phyloP scores from a whole-genome alignment of 2,329 filamentous ascomycete species.

The Fusarium ramigenum region DNA sequence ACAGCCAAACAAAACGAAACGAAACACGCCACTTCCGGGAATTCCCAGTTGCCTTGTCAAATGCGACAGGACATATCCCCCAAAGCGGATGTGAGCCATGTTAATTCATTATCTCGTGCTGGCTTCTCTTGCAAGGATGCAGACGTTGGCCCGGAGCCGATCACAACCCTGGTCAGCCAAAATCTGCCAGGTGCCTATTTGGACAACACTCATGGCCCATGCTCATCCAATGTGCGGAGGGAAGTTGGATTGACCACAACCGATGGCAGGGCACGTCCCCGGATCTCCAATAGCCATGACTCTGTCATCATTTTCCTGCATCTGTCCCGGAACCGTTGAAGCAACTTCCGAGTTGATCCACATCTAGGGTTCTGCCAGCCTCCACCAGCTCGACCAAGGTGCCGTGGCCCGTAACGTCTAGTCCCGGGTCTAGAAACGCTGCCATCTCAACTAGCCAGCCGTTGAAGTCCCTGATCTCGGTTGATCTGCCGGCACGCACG shows the following conservation, averaged over 20 bases:
- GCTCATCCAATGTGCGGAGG: slow-evolving; percentile 21
- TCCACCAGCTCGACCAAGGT: slow-evolving; percentile 57
- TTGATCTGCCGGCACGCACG: slow-evolving; percentile 58
- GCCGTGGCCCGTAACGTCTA: slow-evolving; percentile 52
- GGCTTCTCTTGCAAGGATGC: slow-evolving; percentile 2
- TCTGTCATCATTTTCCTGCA: slow-evolving; percentile 22
- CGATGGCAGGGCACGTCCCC: slow-evolving; percentile 17
- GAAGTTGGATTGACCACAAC: slow-evolving; percentile 22
- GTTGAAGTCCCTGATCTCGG: slow-evolving; percentile 68
- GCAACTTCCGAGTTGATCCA: slow-evolving; percentile 46
- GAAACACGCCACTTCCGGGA: slow-evolving; percentile 35
- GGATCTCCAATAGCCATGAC: slow-evolving; percentile 21
- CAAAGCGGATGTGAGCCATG: slow-evolving; percentile 15
- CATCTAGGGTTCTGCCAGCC: slow-evolving; percentile 44
- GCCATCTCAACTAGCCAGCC: slow-evolving; percentile 65
- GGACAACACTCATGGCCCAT: slow-evolving; percentile 16
- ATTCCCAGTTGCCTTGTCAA: slow-evolving; percentile 13
- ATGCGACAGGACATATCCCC: slow-evolving; percentile 27
- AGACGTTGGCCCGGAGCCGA: slow-evolving; percentile 23
- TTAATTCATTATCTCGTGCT: slow-evolving; percentile 1
- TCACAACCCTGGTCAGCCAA: slow-evolving; percentile 19
- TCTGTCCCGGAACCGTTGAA: slow-evolving; percentile 35
- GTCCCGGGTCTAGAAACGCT: slow-evolving; percentile 47
- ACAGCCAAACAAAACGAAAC: slow-evolving; percentile 34
- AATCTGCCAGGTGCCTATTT: slow-evolving; percentile 7